Evolutionary conservation across 345 rosid species (phyloP).

Genomic region (Salix brachista): DNA sequence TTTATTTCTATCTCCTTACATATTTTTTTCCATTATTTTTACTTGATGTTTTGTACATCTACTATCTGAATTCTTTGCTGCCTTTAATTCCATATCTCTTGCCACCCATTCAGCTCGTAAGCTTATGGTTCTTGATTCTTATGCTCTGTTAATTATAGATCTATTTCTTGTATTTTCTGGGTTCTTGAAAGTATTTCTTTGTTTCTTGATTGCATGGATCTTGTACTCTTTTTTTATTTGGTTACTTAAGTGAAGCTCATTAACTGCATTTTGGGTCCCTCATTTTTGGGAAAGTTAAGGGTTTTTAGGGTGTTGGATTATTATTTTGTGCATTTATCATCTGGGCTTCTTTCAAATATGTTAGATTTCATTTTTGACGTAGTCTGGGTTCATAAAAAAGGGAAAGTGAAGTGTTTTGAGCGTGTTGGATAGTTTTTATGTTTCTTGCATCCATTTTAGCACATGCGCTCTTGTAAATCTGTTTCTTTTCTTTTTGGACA

Average conservation of each 20-base stretch:
- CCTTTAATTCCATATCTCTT: background rate
- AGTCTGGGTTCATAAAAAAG: background rate
- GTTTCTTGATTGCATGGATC: background rate
- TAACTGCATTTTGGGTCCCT: background rate
- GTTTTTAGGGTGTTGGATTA: background rate
- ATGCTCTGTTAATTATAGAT: constrained; percentile 4
- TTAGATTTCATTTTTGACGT: background rate
- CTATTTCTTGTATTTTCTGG: constrained; percentile 5
- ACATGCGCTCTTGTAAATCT: background rate
- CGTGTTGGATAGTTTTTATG: background rate
- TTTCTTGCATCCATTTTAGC: background rate
- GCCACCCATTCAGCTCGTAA: constrained; percentile 12
- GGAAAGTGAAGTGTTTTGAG: background rate
- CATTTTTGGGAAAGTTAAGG: background rate
- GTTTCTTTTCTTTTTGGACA: background rate
- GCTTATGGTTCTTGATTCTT: background rate
- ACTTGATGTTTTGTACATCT: background rate
- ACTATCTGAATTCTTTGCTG: constrained; percentile 13
- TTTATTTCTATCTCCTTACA: background rate
- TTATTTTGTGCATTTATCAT: background rate
- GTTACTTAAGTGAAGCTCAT: background rate
- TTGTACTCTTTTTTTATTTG: background rate
- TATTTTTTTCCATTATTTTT: background rate
- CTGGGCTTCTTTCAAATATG: background rate
- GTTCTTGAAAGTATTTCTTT: background rate